Evolutionary conservation across 2,329 filamentous ascomycete genomes (phyloP), one percentile per base, ranked within the genome.

Genomic region (Cercospora janseana): DNA sequence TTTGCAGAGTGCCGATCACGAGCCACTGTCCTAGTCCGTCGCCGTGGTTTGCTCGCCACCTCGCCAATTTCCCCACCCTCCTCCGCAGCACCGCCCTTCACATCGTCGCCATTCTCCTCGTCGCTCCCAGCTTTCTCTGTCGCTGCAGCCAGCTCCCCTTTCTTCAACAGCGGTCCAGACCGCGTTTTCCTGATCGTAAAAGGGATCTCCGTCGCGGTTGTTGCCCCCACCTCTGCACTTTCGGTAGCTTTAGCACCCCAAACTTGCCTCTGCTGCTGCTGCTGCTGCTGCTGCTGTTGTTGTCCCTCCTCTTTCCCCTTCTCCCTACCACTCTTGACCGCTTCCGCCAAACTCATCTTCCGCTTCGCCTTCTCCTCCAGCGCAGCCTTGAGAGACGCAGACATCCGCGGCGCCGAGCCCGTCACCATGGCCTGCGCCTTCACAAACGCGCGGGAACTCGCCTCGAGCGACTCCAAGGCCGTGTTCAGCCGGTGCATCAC

Each of bases 241-340:
- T 23, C 15, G 18, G 42, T 45, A 12, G 27, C 31, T 21, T 15
- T 31, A 9, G 18, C 21, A 26, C 43, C 43, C 43, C 43, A 46
- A 10, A 29, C 43, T 23, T 27, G 12, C 8, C n/a, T n/a, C n/a
- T n/a, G n/a, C n/a, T n/a, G n/a, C n/a, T n/a, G n/a, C n/a, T n/a
- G n/a, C n/a, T n/a, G n/a, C n/a, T n/a, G n/a, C n/a, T n/a, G n/a
- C n/a, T n/a, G n/a, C n/a, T n/a, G n/a, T n/a, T n/a, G n/a, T n/a
- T 24, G 21, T 21, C 24, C 28, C 10, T 32, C 18, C 12, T 28
- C n/a, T 6, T 12, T 29, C 16, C 24, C 40, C 16, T n/a, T n/a
- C 12, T 20, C 10, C 41, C 16, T 12, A 29, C 29, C 18, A 26
- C 9, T 45, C 41, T 45, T 45, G 18, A 31, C 41, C 5, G 24